A percentile compares a stretch with the other conserved stretches of the same genome.
These are phyloP conservation scores for Russula sp. DNA, from an alignment of 768 basidiomycete species.

Conservation along the genomic window DNA sequence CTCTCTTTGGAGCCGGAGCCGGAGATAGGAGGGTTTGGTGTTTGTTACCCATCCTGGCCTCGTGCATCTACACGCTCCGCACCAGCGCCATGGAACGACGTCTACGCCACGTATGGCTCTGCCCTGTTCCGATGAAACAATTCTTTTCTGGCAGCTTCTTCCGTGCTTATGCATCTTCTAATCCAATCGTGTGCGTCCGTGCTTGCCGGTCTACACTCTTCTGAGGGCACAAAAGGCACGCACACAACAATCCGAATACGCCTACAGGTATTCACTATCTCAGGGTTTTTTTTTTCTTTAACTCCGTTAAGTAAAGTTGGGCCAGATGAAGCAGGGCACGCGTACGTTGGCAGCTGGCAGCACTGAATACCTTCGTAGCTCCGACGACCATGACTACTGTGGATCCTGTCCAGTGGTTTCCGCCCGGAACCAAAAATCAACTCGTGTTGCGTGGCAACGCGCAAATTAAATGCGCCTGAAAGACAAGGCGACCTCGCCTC, in stretches of 20 bases:
- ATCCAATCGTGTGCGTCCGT: background rate
- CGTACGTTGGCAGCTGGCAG: background rate
- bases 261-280: background rate
- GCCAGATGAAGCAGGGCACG: background rate
- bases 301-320: slow-evolving; percentile 7
- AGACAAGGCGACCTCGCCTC: background rate
- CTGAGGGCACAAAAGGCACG: background rate
- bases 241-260: background rate
- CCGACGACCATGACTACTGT: too few relatives aligned
- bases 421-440: background rate
- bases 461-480: background rate
- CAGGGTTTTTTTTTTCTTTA: background rate
- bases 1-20: background rate
- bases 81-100: background rate
- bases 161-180: background rate
- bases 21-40: background rate
- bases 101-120: background rate
- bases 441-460: background rate
- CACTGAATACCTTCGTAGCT: background rate
- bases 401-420: background rate
- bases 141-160: background rate
- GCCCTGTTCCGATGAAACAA: background rate
- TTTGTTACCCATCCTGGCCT: background rate
- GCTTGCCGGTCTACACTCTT: slow-evolving; percentile 1
- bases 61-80: background rate